phyloP scores from a whole-genome alignment of 495 filamentous ascomycete species.

The Penicillium crystallinum region DNA sequence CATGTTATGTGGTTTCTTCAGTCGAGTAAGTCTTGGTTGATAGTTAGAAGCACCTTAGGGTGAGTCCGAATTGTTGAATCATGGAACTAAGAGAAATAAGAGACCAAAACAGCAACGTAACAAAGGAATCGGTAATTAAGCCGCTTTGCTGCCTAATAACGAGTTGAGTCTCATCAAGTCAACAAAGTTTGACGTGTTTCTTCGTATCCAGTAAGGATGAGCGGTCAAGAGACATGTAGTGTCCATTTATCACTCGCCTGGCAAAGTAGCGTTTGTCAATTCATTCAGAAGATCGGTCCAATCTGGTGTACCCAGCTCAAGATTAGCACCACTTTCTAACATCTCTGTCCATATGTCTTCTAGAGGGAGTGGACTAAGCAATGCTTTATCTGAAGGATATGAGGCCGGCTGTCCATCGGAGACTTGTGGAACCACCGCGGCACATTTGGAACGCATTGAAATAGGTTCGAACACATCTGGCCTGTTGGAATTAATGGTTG shows the following conservation, averaged over 20 bases:
- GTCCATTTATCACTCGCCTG: constrained; percentile 5
- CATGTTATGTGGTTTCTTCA: background rate
- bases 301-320: constrained; percentile 21
- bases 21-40: too few relatives aligned
- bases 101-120: background rate
- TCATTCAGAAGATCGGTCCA: constrained; percentile 35
- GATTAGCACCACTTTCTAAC: constrained; percentile 24
- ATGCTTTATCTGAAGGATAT: background rate
- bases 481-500: background rate
- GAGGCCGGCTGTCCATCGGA: background rate
- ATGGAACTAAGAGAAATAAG: too few relatives aligned
- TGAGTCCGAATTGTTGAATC: too few relatives aligned
- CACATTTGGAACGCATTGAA: background rate
- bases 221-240: background rate
- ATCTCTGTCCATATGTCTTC: constrained; percentile 37
- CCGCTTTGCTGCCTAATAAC: background rate
- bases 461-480: background rate
- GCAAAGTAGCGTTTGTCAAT: constrained; percentile 19
- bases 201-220: too few relatives aligned
- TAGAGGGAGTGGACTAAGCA: constrained; percentile 6
- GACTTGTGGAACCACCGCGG: background rate
- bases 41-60: too few relatives aligned
- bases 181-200: background rate
- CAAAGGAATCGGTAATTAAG: background rate
- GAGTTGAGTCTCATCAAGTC: constrained; percentile 2